These are phyloP conservation scores for Begonia loranthoides DNA, from an alignment of 306 rosid genomes.

Conservation along the genomic window DNA sequence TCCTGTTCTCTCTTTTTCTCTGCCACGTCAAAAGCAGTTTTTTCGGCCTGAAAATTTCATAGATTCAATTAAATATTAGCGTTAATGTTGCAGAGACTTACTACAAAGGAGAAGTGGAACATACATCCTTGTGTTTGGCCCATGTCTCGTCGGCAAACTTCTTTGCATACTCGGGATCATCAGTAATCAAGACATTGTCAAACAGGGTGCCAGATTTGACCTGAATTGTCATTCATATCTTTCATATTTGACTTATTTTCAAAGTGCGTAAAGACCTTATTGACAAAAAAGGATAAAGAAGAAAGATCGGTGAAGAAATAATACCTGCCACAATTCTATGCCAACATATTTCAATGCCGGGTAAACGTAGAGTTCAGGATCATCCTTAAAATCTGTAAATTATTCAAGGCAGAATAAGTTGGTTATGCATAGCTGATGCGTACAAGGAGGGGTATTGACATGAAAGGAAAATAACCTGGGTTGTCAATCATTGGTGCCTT, in stretches of 20 bases:
- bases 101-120: slow-evolving; percentile 6
- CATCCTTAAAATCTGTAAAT: slow-evolving; percentile 75
- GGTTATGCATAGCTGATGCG: neutral
- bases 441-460: neutral
- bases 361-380: slow-evolving; percentile 84
- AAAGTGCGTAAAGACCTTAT: too few species aligned
- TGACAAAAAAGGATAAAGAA: too few species aligned
- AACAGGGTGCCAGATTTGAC: slow-evolving; percentile 97
- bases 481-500: slow-evolving; percentile 93
- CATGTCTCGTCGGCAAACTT: slow-evolving; percentile 90
- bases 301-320: neutral
- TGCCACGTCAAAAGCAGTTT: slow-evolving; percentile 80
- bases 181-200: slow-evolving; percentile 72
- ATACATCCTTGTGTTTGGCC: slow-evolving; percentile 89
- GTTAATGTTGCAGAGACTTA: neutral
- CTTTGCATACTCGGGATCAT: slow-evolving; percentile 84
- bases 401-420: neutral
- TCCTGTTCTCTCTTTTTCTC: slow-evolving; percentile 84
- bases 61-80: slow-evolving; percentile 7
- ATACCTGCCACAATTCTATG: slow-evolving; percentile 98
- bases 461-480: slow-evolving; percentile 47
- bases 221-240: slow-evolving; percentile 23
- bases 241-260: too few species aligned
- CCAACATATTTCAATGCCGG: slow-evolving; percentile 89
- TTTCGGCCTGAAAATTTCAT: slow-evolving; percentile 65